Base-by-base conservation (phyloP, 2,329 filamentous ascomycete genomes). In the Zymoseptoria brevis region DNA sequence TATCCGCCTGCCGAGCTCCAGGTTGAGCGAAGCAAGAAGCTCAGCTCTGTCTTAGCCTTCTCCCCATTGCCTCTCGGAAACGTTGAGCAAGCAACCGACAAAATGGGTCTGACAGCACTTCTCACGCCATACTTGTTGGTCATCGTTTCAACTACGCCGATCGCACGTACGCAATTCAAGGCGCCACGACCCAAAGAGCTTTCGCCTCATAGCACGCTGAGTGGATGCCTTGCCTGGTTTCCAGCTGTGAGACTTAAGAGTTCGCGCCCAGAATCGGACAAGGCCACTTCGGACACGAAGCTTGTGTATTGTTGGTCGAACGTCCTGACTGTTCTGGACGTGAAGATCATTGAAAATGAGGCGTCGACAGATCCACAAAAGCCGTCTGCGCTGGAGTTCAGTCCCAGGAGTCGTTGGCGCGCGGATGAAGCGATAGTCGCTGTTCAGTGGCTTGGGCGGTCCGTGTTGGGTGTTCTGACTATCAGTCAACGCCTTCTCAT, bases 261-360 rank as follows among this genome's bases (percentile, higher is more conserved):
- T 16, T 78, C 83, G 1, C 68, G 62, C 45, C 61, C 64, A 19
- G 80, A 83, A 53, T 84, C 83, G 0, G 85, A 84, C 4, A 87
- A 85, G 67, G 62, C 60, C 22, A 80, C 87, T 8, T 92, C 89
- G 19, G 87, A 86, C 69, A 88, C 87, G 45, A 97, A 99, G 73
- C 81, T 99, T 19, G 93, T 90, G 0, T 99, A 99, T 76, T 96
- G 92, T 74, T 99, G 94, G 94, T 97, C 94, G 1, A 97, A 97
- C 69, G 85, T 97, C n/a, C 77, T 99, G 64, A 97, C 92, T 0
- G 87, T 99, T 4, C 77, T 99, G 22, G 94, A 99, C 64, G 85
- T 97, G 9, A 86, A 93, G 55, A 88, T 94, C 66, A 79, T 86
- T 11, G 81, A 81, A 19, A 75, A 75, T 8, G 73, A 78, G 4